Conservation (phyloP, 371 early-diverging fungal genomes). For the Mucor piriformis region DNA sequence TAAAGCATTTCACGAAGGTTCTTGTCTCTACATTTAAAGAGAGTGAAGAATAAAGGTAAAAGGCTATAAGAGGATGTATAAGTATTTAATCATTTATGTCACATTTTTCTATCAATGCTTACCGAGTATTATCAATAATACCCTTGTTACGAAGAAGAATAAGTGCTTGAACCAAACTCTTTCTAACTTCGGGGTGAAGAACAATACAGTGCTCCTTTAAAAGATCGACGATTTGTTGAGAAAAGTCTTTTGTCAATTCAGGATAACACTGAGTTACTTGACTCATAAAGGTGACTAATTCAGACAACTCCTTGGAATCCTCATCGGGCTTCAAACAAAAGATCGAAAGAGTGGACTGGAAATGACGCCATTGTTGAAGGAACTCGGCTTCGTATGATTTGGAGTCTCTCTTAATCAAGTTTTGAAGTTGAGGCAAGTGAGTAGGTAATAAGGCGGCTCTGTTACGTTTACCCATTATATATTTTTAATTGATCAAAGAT, state of each 20-base stretch:
- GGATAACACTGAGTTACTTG: constrained; percentile 88
- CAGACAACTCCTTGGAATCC: constrained; percentile 80
- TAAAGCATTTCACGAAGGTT: constrained; percentile 84
- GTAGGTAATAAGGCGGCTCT: constrained; percentile 73
- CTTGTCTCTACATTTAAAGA: constrained; percentile 94
- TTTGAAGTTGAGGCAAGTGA: constrained; percentile 96
- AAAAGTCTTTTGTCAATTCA: constrained; percentile 75
- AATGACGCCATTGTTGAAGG: constrained; percentile 90
- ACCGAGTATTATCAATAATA: constrained; percentile 66
- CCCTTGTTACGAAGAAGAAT: constrained; percentile 89
- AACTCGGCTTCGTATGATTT: constrained; percentile 93
- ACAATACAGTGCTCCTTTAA: constrained; percentile 78
- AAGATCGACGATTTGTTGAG: constrained; percentile 80
- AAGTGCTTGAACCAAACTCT: constrained; percentile 86
- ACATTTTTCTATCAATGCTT: not conserved
- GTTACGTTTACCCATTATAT: constrained; percentile 66
- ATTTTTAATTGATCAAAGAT: not conserved
- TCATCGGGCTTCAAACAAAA: constrained; percentile 89
- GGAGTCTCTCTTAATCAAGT: constrained; percentile 94
- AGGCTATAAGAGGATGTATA: constrained; percentile 43
- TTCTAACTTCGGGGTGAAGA: constrained; percentile 82
- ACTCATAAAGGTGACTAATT: constrained; percentile 84
- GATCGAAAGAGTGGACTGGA: constrained; percentile 82
- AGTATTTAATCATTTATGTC: not conserved
- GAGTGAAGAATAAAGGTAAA: constrained; percentile 90